Evolutionary conservation across 305 asterid species (phyloP).

Genomic region (Fraxinus ornus): DNA sequence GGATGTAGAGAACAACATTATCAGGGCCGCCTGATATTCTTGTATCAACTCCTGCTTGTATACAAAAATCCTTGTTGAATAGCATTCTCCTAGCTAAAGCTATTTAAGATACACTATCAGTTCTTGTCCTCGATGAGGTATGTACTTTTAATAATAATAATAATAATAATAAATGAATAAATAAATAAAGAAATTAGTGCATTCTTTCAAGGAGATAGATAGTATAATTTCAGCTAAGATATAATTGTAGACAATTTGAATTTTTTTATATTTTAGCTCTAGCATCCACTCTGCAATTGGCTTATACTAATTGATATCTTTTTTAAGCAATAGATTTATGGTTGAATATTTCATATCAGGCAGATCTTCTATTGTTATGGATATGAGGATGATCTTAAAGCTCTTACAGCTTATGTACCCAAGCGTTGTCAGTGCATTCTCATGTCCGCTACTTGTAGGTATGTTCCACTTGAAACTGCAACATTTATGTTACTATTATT

Average conservation of each 20-base stretch:
- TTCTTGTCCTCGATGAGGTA: too few relatives aligned
- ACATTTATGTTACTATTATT: background rate
- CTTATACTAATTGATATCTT: background rate
- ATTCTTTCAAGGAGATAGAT: background rate
- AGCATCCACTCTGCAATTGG: too few relatives aligned
- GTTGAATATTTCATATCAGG: slow-evolving; percentile 48
- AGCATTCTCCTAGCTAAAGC: too few relatives aligned
- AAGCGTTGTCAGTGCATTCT: slow-evolving; percentile 89
- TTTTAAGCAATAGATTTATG: slow-evolving; percentile 10
- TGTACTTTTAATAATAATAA: too few relatives aligned
- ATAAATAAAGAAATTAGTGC: too few relatives aligned
- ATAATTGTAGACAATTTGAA: background rate
- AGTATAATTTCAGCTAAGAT: background rate
- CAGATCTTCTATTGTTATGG: slow-evolving; percentile 90
- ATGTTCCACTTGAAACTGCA: slow-evolving; percentile 21
- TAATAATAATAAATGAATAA: too few relatives aligned
- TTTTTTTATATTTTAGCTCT: background rate
- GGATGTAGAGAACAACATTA: too few relatives aligned
- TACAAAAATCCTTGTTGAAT: too few relatives aligned
- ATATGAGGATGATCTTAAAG: slow-evolving; percentile 79
- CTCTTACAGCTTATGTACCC: slow-evolving; percentile 70
- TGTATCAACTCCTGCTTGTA: too few relatives aligned
- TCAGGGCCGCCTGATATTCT: too few relatives aligned
- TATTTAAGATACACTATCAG: too few relatives aligned
- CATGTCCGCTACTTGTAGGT: slow-evolving; percentile 97